phyloP scores from a whole-genome alignment of 208 protist species.

The Balamuthia mandrillaris region DNA sequence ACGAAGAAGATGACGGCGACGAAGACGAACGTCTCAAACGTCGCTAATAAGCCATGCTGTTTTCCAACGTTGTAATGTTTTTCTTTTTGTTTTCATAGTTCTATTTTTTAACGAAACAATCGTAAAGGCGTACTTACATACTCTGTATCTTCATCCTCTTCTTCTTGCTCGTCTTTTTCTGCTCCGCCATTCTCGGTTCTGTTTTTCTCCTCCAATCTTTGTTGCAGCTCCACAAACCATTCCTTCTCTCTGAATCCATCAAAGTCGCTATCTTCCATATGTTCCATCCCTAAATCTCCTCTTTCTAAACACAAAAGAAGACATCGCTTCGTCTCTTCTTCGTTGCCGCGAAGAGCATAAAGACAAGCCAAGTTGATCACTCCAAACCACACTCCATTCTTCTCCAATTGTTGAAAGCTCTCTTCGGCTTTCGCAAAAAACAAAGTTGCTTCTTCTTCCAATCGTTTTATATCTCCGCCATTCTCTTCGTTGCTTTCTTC shows the following conservation, averaged over 20 bases:
- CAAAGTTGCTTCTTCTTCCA: background rate
- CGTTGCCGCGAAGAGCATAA: background rate
- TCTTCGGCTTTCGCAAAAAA: background rate
- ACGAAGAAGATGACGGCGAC: no score
- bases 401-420: background rate
- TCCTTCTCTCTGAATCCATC: background rate
- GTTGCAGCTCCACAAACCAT: background rate
- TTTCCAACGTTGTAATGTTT: no score
- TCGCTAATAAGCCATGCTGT: no score
- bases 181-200: no score
- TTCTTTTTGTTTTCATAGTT: no score
- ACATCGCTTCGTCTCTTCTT: background rate
- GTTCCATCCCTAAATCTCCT: background rate
- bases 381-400: background rate
- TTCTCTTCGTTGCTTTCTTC: background rate
- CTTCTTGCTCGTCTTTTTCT: no score
- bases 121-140: no score
- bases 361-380: constrained; percentile 9
- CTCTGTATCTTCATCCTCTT: no score
- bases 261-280: background rate
- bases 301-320: background rate
- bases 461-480: background rate
- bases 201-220: no score
- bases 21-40: no score
- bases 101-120: no score